These are phyloP conservation scores for Mitragyna speciosa DNA, from an alignment of 257 asterid genomes.

Conservation along the genomic window DNA sequence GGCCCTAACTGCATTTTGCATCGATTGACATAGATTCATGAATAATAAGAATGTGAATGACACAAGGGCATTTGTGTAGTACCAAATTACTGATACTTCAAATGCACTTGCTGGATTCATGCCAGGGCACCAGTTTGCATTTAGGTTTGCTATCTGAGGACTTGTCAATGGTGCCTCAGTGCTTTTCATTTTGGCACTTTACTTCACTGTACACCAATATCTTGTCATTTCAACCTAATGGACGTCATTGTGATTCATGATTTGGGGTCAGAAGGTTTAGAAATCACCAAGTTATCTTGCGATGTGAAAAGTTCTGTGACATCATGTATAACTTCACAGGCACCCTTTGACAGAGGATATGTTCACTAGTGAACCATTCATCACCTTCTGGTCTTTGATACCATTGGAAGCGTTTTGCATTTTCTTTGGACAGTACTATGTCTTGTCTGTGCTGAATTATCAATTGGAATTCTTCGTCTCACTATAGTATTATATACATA, in stretches of 20 bases:
- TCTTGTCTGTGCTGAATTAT: background rate
- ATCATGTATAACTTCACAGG: background rate
- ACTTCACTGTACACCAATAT: background rate
- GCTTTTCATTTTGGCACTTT: background rate
- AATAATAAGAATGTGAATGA: background rate
- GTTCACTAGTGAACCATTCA: background rate
- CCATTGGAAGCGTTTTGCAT: background rate
- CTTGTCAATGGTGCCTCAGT: background rate
- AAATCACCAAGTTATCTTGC: background rate
- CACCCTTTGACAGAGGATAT: background rate
- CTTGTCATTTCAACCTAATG: background rate
- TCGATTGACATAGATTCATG: background rate
- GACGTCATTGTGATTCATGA: background rate
- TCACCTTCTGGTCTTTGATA: background rate
- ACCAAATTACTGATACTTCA: background rate
- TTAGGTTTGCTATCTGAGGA: background rate
- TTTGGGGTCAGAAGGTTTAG: background rate
- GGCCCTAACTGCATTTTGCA: background rate
- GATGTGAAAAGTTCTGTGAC: background rate
- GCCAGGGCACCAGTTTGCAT: background rate
- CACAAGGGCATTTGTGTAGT: background rate
- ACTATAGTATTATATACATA: no score
- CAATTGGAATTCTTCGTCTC: background rate
- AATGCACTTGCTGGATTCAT: background rate
- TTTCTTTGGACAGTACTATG: background rate